Evolutionary conservation across 139 green algal species (phyloP), one percentile per base, ranked within the genome.

Genomic region (Pseudopediastrum boryanum): DNA sequence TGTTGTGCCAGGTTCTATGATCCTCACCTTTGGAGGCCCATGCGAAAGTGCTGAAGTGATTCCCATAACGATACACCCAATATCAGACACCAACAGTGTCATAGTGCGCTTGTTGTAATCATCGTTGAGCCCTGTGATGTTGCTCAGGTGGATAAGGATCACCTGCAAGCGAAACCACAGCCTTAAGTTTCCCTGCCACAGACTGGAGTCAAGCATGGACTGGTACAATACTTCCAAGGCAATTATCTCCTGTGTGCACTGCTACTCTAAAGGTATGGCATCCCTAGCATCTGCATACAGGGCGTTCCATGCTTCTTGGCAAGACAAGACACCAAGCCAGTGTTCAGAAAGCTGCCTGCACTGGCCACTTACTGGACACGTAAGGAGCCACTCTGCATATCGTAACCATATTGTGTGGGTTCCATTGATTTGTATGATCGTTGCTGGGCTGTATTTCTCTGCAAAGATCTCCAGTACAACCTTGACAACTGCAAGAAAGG

Each of bases 361-460:
- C 16, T 6, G 33, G 35, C 31, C 9, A 43, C 81, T 50, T n/a
- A 86, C 82, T 43, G 83, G 83, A 29, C 83, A 88, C 4, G 83
- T 90, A 2, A 90, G 78, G 39, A 90, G 79, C 85, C 85, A 90
- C 73, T 88, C 83, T 21, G 64, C 63, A 58, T 87, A 90, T 25
- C 85, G 56, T 31, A 89, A 51, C 85, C 81, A 87, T 16, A 38
- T 56, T 12, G 54, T 74, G n/a, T 42, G 21, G 23, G 58, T 44
- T 3, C 85, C 85, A 48, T 83, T 80, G 16, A 65, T 62, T 50
- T 84, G 58, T 12, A 65, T 75, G 33, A 88, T 82, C 19, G 68
- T 85, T 13, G 75, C 80, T 33, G 84, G 84, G 0, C 48, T 41
- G 13, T 61, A 66, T 31, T 54, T 68, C 52, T 83, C 78, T n/a